Conservation (phyloP, 768 basidiomycete species). For the Amanita pallidorosea region DNA sequence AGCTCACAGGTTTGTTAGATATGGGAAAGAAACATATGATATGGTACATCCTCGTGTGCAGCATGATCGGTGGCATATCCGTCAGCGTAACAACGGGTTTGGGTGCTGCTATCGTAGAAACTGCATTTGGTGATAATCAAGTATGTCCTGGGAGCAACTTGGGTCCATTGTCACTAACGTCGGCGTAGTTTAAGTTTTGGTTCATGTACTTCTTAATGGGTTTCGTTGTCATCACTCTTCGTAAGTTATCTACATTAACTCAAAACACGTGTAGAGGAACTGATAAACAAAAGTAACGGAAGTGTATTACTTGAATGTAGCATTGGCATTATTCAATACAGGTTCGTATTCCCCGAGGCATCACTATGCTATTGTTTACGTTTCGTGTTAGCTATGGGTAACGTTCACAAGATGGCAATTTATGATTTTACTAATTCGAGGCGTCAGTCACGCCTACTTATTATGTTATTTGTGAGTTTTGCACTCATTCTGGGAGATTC, state of each 20-base stretch:
- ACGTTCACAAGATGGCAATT: slow-evolving; percentile 2
- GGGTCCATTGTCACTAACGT: background rate
- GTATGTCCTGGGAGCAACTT: slow-evolving; percentile 21
- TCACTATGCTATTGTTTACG: slow-evolving; percentile 4
- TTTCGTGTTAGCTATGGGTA: slow-evolving; percentile 52
- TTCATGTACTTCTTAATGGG: slow-evolving; percentile 82
- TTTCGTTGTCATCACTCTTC: slow-evolving; percentile 75
- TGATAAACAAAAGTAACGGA: slow-evolving; percentile 53
- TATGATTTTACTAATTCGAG: slow-evolving; percentile 11
- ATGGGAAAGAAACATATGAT: slow-evolving; percentile 91
- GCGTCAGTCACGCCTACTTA: slow-evolving; percentile 72
- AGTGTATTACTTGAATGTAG: slow-evolving; percentile 92
- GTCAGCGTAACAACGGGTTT: slow-evolving; percentile 93
- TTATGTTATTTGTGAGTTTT: slow-evolving; percentile 65
- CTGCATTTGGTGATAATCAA: slow-evolving; percentile 68
- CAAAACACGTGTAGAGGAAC: slow-evolving; percentile 8
- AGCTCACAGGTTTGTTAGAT: slow-evolving; percentile 24
- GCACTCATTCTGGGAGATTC: background rate
- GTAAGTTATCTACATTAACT: slow-evolving; percentile 28
- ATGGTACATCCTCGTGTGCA: slow-evolving; percentile 91
- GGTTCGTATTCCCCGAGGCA: slow-evolving; percentile 29
- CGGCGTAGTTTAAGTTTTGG: slow-evolving; percentile 77
- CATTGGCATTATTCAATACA: slow-evolving; percentile 91
- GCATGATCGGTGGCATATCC: slow-evolving; percentile 92
- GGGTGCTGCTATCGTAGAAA: slow-evolving; percentile 82